phyloP scores from a whole-genome alignment of 2,329 filamentous ascomycete genomes.

The Sordariomycetes sp. region DNA sequence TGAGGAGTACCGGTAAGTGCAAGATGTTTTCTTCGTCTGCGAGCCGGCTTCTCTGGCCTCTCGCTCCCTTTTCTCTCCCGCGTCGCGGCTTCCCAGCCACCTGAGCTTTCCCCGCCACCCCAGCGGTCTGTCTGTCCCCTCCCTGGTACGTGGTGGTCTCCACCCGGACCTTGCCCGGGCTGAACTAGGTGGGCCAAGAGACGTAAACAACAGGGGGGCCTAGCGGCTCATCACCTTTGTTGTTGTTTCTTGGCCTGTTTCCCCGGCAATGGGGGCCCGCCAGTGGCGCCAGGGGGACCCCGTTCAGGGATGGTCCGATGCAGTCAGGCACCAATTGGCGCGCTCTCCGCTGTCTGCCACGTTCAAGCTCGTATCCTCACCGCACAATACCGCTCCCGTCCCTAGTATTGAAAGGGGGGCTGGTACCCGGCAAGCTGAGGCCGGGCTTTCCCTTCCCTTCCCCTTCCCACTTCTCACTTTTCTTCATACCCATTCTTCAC shows the following conservation, averaged over 20 bases:
- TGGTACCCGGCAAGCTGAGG: slow-evolving; percentile 1
- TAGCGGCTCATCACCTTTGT: background rate
- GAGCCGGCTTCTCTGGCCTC: background rate
- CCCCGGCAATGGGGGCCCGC: slow-evolving; percentile 1
- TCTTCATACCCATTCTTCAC: background rate
- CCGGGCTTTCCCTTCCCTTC: background rate
- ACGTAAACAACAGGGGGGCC: background rate
- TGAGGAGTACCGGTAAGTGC: slow-evolving; percentile 41
- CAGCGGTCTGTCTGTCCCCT: background rate
- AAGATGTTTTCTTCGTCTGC: slow-evolving; percentile 1
- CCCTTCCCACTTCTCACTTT: slow-evolving; percentile 9
- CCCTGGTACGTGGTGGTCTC: background rate
- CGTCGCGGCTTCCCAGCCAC: background rate
- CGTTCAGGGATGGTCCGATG: slow-evolving; percentile 3
- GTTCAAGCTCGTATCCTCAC: slow-evolving; percentile 3
- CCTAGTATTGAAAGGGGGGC: slow-evolving; percentile 5
- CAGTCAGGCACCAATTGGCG: slow-evolving; percentile 6
- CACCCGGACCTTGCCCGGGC: background rate
- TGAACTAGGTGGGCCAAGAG: background rate
- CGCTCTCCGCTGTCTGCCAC: background rate
- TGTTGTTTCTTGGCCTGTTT: background rate
- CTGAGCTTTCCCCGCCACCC: background rate
- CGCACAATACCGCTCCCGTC: background rate
- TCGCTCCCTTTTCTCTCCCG: background rate
- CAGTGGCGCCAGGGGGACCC: slow-evolving; percentile 5